Conservation (phyloP, 768 basidiomycete genomes). For the Neoboletus subvelutipes region DNA sequence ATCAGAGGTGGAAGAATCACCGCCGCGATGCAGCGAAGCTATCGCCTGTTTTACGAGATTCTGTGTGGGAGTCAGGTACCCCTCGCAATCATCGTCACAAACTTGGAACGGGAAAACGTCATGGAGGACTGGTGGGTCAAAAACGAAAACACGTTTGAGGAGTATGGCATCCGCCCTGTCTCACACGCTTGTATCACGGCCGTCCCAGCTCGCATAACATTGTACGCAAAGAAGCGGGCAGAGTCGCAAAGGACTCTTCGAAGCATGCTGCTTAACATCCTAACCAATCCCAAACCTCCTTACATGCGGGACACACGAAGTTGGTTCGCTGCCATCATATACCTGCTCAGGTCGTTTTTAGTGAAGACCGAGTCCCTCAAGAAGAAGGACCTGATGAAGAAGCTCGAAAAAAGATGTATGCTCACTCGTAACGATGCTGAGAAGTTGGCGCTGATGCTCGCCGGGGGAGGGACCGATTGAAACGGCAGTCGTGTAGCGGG, state of each 20-base stretch:
- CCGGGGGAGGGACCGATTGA: not conserved
- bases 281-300: not conserved
- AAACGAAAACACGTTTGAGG: not conserved
- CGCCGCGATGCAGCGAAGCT: constrained; percentile 2
- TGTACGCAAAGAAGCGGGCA: not conserved
- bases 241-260: not conserved
- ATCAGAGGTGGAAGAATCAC: constrained; percentile 9
- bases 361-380: not conserved
- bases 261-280: not conserved
- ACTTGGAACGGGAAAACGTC: constrained; percentile 1
- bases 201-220: not conserved
- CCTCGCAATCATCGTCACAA: constrained; percentile 14
- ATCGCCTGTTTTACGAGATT: constrained; percentile 16
- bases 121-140: constrained; percentile 17
- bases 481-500: not conserved
- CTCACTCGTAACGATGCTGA: not conserved
- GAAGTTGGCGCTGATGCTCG: not conserved
- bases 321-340: not conserved
- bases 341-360: not conserved
- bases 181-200: constrained; percentile 15
- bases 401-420: not conserved
- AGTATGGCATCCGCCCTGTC: not conserved
- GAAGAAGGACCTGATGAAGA: not conserved
- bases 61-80: constrained; percentile 9
- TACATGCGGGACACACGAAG: constrained; percentile 2